Evolutionary conservation across 805 yeast genomes (phyloP), one percentile per base, ranked within the genome.

Genomic region (Myxozyma mucilagina): DNA sequence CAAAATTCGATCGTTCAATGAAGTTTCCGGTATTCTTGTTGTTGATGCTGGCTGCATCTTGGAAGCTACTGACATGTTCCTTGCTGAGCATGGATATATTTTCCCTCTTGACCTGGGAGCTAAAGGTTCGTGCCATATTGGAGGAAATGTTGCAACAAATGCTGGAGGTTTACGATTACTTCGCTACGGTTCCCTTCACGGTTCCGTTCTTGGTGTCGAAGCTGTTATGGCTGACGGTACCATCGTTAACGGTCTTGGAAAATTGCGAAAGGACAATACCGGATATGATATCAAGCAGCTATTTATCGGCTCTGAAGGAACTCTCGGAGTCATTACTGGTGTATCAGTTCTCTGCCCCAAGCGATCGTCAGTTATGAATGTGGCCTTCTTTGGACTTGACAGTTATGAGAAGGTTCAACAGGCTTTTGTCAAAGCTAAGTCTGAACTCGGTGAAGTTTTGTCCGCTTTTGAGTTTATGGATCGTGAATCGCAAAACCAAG

Each of bases 381-480:
- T 93, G 61, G 96, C 96, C 4, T 87, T 91, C 67, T 80, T 93
- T 66, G 97, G 93, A 7, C 84, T 91, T 14, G 84, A 86, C 16
- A 83, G 87, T 20, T 92, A 86, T 73, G 94, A 89, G 68, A 82
- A 86, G n/a, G 97, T 92, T 51, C 93, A 86, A 74, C 77, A 87
- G 69, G 85, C 91, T 1, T 92, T 91, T 75, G 85, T 83, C 38
- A 83, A 82, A 65, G 96, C 97, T 29, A 87, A 88, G 69, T 74
- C 76, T 47, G 96, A 90, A 67, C 82, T 92, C 43, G 83, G 88
- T 43, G 98, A 92, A 73, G 85, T 93, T 66, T 78, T 92, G 64
- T 88, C 96, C 35, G 97, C 97, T 9, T 92, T 91, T 75, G 98
- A 92, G 75, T 87, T 91, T 67, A 92, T 92, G 97, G 98, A 92